phyloP scores from a whole-genome alignment of 345 rosid species.

The Carallia pectinifolia region DNA sequence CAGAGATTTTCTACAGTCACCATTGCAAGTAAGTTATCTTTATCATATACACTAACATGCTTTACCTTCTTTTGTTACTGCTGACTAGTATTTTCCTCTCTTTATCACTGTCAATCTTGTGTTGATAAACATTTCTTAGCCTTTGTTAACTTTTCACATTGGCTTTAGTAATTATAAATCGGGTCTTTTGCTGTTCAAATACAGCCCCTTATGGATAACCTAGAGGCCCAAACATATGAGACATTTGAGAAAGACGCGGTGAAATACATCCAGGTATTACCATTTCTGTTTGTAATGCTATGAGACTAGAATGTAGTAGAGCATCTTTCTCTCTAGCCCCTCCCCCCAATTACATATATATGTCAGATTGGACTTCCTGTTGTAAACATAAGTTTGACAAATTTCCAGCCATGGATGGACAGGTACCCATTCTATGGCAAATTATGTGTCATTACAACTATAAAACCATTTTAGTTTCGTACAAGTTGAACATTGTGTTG shows the following conservation, averaged over 20 bases:
- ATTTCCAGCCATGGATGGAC: background rate
- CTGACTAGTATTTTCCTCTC: background rate
- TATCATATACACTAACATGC: constrained; percentile 9
- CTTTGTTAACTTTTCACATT: background rate
- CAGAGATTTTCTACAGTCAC: constrained; percentile 91
- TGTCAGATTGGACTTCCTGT: background rate
- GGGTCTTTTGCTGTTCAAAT: constrained; percentile 16
- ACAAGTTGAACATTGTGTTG: too few relatives aligned
- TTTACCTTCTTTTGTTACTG: background rate
- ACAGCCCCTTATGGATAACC: constrained; percentile 99
- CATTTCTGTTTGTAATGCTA: background rate
- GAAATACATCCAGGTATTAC: constrained; percentile 82
- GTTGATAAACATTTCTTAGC: background rate
- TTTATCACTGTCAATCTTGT: background rate
- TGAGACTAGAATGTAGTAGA: background rate
- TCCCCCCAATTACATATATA: background rate
- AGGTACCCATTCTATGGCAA: background rate
- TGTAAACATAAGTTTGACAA: background rate
- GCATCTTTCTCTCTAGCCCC: background rate
- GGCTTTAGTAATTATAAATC: background rate
- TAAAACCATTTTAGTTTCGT: too few relatives aligned
- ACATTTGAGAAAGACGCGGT: constrained; percentile 92
- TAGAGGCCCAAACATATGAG: constrained; percentile 98
- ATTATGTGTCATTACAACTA: background rate
- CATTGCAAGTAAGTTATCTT: constrained; percentile 75